Percentiles rank a stretch among this genome's conserved stretches.
Conservation (phyloP, 1,139 yeast genomes). For the Suhomyces guaymorum region DNA sequence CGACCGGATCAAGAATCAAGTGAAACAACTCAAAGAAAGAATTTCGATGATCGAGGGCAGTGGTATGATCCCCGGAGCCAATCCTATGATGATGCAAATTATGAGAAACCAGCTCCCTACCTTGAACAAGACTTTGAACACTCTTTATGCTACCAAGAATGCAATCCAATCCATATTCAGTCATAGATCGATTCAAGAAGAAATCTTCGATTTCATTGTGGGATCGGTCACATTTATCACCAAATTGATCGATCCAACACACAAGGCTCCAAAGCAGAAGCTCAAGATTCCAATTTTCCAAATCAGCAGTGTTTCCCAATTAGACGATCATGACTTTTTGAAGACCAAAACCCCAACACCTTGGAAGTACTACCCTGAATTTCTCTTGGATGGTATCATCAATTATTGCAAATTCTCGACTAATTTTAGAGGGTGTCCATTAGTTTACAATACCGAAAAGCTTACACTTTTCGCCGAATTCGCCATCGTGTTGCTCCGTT, state of each 20-base stretch:
- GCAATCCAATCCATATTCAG: conserved; percentile 62
- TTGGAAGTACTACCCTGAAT: conserved; percentile 86
- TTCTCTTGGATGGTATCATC: conserved; percentile 78
- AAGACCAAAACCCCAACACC: conserved; percentile 69
- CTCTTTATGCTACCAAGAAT: conserved; percentile 47
- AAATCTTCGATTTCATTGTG: conserved; percentile 71
- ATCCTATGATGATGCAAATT: conserved; percentile 34
- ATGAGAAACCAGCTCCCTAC: conserved; percentile 44
- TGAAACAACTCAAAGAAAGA: conserved; percentile 55
- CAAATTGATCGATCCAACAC: conserved; percentile 70
- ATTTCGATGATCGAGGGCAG: conserved; percentile 47
- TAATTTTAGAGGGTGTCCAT: conserved; percentile 59
- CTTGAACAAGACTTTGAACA: conserved; percentile 42
- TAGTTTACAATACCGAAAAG: conserved; percentile 52
- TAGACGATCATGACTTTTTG: conserved; percentile 70
- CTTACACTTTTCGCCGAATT: conserved; percentile 68
- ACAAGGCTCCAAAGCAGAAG: conserved; percentile 56
- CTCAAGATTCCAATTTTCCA: conserved; percentile 68
- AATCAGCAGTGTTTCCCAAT: conserved; percentile 46
- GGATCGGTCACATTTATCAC: conserved; percentile 76
- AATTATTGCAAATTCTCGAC: conserved; percentile 70
- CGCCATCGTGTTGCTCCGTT: conserved; percentile 70
- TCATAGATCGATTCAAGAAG: conserved; percentile 56
- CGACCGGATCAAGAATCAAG: conserved; percentile 52
- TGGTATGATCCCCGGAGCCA: conserved; percentile 23